phyloP scores from a whole-genome alignment of 139 green algal species.

The Chlorella vulgaris region DNA sequence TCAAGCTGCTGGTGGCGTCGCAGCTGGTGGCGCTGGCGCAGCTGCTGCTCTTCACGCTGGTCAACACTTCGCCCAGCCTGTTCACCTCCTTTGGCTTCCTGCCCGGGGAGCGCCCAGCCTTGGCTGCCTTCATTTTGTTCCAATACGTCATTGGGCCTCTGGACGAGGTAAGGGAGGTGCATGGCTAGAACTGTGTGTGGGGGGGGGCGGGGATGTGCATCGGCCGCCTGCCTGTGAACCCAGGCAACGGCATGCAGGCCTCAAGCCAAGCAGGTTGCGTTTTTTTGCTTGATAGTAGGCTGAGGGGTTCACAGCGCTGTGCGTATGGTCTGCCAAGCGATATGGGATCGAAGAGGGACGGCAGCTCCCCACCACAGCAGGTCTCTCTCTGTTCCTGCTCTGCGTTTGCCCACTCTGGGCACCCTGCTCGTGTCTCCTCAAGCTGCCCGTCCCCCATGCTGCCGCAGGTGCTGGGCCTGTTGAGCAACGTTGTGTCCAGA shows the following conservation, averaged over 20 bases:
- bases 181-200: no score
- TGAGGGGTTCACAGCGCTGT: no score
- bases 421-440: background rate
- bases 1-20: constrained; percentile 62
- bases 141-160: constrained; percentile 72
- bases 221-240: no score
- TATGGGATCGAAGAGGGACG: no score
- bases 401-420: background rate
- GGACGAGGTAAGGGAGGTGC: constrained; percentile 72
- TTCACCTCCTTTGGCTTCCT: constrained; percentile 84
- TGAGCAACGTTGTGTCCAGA: constrained; percentile 76
- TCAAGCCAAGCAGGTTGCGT: no score
- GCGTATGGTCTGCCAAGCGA: no score
- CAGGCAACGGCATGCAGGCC: no score
- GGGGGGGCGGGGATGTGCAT: no score
- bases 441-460: background rate
- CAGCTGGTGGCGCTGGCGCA: constrained; percentile 71
- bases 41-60: constrained; percentile 71
- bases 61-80: constrained; percentile 61
- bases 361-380: no score
- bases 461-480: constrained; percentile 67
- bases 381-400: no score
- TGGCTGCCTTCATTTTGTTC: constrained; percentile 89
- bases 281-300: no score
- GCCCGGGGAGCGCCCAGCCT: constrained; percentile 56